These are phyloP conservation scores for Pseudonectria foliicola DNA, from an alignment of 2,329 filamentous ascomycete species.

Conservation along the genomic window DNA sequence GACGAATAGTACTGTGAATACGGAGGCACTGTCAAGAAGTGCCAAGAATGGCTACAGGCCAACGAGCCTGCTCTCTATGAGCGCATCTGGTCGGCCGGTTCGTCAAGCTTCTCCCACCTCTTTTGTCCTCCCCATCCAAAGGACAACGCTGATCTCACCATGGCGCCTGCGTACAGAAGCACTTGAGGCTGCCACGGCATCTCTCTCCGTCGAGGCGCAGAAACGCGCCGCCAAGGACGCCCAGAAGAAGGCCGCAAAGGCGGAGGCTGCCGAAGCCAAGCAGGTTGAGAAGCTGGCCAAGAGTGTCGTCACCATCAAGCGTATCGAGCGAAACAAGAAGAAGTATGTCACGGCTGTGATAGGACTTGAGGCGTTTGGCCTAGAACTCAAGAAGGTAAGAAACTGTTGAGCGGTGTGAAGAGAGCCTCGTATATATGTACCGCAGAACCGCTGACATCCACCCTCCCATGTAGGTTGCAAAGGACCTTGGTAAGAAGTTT, in stretches of 20 bases:
- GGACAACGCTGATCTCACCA: constrained; percentile 1
- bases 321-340: constrained; percentile 95
- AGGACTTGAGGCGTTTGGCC: constrained; percentile 80
- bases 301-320: constrained; percentile 83
- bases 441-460: constrained; percentile 1
- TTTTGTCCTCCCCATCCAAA: not conserved
- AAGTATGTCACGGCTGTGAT: constrained; percentile 93
- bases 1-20: constrained; percentile 89
- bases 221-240: constrained; percentile 95
- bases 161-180: constrained; percentile 49
- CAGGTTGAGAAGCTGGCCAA: constrained; percentile 76
- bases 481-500: constrained; percentile 98
- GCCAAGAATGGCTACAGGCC: constrained; percentile 87
- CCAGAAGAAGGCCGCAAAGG: constrained; percentile 93
- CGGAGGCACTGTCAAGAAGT: constrained; percentile 92
- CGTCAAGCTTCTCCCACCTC: constrained; percentile 11
- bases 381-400: constrained; percentile 80
- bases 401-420: not conserved
- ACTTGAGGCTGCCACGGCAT: constrained; percentile 74
- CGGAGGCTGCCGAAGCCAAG: constrained; percentile 77
- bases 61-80: constrained; percentile 67
- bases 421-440: constrained; percentile 3
- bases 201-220: constrained; percentile 83
- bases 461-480: constrained; percentile 52
- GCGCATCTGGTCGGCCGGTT: constrained; percentile 80